phyloP scores from a whole-genome alignment of 2,329 filamentous ascomycete genomes.

The Curvularia spicifera region DNA sequence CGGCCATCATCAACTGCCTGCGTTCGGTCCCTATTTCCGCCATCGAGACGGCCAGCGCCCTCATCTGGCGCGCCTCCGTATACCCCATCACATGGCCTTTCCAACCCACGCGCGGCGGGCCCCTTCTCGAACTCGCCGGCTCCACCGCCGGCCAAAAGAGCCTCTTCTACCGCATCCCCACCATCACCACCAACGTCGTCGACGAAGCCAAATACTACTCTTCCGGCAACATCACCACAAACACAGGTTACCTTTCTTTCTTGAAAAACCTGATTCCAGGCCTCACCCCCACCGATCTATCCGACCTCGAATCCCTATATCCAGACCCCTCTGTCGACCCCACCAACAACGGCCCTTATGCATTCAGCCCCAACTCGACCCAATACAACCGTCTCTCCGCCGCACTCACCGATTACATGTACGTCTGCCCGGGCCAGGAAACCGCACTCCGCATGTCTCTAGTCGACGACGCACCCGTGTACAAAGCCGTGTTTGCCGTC shows the following conservation, averaged over 20 bases:
- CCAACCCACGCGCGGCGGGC: conserved; percentile 53
- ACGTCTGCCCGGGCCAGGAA: conserved; percentile 55
- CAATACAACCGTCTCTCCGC: conserved; percentile 55
- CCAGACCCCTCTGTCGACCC: conserved; percentile 29
- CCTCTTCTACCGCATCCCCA: conserved; percentile 36
- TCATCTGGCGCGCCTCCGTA: conserved; percentile 45
- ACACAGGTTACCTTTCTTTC: conserved; percentile 45
- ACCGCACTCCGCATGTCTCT: conserved; percentile 50
- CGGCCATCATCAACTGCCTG: conserved; percentile 48
- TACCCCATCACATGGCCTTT: conserved; percentile 55
- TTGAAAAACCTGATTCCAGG: conserved; percentile 32
- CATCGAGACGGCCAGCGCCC: conserved; percentile 47
- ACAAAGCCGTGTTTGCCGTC: conserved; percentile 29
- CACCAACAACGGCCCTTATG: conserved; percentile 39
- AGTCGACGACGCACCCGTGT: conserved; percentile 39
- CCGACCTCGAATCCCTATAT: conserved; percentile 31
- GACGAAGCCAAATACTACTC: conserved; percentile 39
- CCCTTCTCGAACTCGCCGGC: conserved; percentile 54
- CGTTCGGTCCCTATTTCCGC: conserved; percentile 45
- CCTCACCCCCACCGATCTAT: conserved; percentile 24
- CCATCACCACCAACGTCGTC: conserved; percentile 43
- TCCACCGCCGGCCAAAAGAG: conserved; percentile 39
- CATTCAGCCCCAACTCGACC: conserved; percentile 52
- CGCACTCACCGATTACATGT: conserved; percentile 53
- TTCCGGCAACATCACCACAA: conserved; percentile 36